Conservation (phyloP, 768 basidiomycete genomes). For the Amanita jacksonii region DNA sequence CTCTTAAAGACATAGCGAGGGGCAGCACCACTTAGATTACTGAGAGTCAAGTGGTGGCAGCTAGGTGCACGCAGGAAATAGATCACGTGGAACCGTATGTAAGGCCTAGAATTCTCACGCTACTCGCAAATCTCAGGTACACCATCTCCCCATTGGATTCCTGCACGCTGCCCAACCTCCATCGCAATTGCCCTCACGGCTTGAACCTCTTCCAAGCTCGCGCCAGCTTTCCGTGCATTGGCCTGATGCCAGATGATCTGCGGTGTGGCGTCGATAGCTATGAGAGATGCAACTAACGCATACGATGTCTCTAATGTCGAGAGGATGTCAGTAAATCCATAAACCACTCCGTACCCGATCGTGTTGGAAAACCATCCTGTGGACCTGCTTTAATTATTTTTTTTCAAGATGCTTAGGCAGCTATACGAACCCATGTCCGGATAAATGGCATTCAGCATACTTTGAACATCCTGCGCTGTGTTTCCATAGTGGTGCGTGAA, state of each 20-base stretch:
- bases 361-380: slow-evolving; percentile 45
- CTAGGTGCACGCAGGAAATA: not conserved
- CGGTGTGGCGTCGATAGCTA: slow-evolving; percentile 50
- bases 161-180: slow-evolving; percentile 34
- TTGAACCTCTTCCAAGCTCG: slow-evolving; percentile 38
- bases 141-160: slow-evolving; percentile 40
- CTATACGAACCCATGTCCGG: slow-evolving; percentile 50
- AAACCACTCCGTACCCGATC: slow-evolving; percentile 49
- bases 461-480: slow-evolving; percentile 38
- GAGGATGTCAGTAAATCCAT: slow-evolving; percentile 37
- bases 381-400: not conserved
- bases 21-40: not conserved
- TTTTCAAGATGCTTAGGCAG: not conserved
- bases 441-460: slow-evolving; percentile 39
- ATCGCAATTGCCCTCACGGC: slow-evolving; percentile 51
- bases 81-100: slow-evolving; percentile 3
- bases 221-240: slow-evolving; percentile 46
- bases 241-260: slow-evolving; percentile 61
- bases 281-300: slow-evolving; percentile 49
- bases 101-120: not conserved
- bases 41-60: not conserved
- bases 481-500: slow-evolving; percentile 48
- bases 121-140: slow-evolving; percentile 35
- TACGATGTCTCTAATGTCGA: slow-evolving; percentile 49
- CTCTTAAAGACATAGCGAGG: not conserved